Evolutionary conservation across 83 land plant genomes (phyloP).

Genomic region (Picea abies): DNA sequence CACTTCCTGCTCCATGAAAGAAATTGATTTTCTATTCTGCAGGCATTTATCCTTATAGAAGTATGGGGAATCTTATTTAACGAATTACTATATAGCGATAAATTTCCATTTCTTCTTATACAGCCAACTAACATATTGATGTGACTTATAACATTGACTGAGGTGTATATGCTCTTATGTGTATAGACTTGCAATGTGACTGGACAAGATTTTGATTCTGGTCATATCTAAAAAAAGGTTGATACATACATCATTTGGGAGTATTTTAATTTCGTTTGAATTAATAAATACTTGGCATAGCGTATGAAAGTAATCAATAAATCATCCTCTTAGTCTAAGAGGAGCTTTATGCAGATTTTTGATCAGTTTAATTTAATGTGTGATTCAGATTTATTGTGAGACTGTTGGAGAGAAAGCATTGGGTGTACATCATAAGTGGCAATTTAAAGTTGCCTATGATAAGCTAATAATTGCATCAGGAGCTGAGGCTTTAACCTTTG

Average conservation of each 20-base stretch:
- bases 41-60: not conserved
- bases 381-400: conserved; percentile 58
- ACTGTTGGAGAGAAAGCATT: conserved; percentile 33
- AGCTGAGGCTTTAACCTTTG: conserved; percentile 65
- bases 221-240: not conserved
- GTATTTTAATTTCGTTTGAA: conserved; percentile 5
- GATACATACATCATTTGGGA: not conserved
- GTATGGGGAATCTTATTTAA: not conserved
- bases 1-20: not conserved
- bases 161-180: too few relatives aligned
- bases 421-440: conserved; percentile 7
- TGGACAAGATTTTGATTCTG: not conserved
- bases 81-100: not conserved
- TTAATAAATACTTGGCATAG: not conserved
- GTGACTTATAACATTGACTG: not conserved
- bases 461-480: conserved; percentile 78
- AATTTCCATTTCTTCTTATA: not conserved
- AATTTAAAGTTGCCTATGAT: conserved; percentile 67
- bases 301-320: too few relatives aligned
- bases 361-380: not conserved
- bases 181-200: not conserved
- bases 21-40: not conserved
- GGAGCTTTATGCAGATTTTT: not conserved
- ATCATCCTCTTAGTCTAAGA: too few relatives aligned
- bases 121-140: not conserved